Base-by-base conservation (phyloP, 257 asterid species). In the Ligustrum vulgare region DNA sequence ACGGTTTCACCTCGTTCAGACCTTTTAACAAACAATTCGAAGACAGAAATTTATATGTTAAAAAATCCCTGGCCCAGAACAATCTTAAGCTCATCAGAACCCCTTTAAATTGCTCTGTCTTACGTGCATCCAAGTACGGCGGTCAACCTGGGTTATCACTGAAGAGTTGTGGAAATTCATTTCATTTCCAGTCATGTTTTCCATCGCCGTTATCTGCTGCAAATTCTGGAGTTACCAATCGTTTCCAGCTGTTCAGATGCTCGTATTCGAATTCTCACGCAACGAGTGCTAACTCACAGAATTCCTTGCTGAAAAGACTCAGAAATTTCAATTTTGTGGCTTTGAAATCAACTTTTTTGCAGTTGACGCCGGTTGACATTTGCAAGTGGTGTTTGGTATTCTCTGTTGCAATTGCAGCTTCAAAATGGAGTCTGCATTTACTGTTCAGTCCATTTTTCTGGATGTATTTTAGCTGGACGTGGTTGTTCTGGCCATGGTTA, bases 401-500 rank as follows among this genome's bases (percentile, higher is more conserved):
- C 39, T 78, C 89, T 3, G n/a, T 82, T 74, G 86, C 87, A 22
- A 66, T 91, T 72, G 96, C 92, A 39, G 97, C 88, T 1, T 78
- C 91, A 15, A 92, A 81, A 74, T 87, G 91, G 98, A 73, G 79
- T 32, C 23, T 83, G 78, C 87, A 80, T 77, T 39, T 78, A 37
- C 36, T 88, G 64, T 74, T 91, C 43, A 87, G 68, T 78, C 99
- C 99, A 0, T 95, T 95, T 74, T 83, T 95, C 77, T 95, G 98
- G 99, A 89, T 85, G 96, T 95, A 95, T 45, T 89, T 95, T 77
- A 95, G 97, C 81, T 91, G 92, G 97, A 80, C 91, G 12, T 95
- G 96, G 99, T 66, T 93, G 74, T 91, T 91, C 84, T 95, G 98
- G 98, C 99, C 99, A 10, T 93, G 98, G 99, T 77, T 87, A 72